Evolutionary conservation across 2,329 filamentous ascomycete species (phyloP).

Genomic region (Alternaria postmessia): DNA sequence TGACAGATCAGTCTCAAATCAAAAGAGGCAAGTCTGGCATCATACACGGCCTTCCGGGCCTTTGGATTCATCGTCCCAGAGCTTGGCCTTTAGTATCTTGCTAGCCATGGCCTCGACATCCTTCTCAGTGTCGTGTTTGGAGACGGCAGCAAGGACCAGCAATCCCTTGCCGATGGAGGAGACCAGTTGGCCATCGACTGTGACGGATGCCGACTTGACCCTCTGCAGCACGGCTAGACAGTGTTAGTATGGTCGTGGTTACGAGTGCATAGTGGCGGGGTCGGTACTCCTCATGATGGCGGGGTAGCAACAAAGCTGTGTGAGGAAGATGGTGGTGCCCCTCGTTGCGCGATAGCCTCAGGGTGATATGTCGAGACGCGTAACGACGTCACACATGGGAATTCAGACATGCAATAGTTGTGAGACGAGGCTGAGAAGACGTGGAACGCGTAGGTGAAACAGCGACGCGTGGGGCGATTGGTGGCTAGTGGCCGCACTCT

Average conservation of each 20-base stretch:
- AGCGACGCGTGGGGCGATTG: slow-evolving; percentile 22
- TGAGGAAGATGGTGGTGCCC: not conserved
- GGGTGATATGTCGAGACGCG: not conserved
- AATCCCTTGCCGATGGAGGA: slow-evolving; percentile 91
- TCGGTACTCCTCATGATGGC: slow-evolving; percentile 34
- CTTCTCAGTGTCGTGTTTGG: slow-evolving; percentile 87
- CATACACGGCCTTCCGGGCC: slow-evolving; percentile 63
- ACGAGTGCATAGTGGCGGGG: slow-evolving; percentile 12
- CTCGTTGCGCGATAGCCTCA: slow-evolving; percentile 1
- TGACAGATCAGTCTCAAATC: slow-evolving; percentile 20
- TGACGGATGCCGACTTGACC: slow-evolving; percentile 93
- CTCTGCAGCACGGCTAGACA: slow-evolving; percentile 84
- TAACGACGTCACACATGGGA: slow-evolving; percentile 18
- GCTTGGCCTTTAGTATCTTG: slow-evolving; percentile 87
- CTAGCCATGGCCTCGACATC: slow-evolving; percentile 83
- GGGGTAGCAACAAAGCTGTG: slow-evolving; percentile 15
- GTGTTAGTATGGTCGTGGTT: slow-evolving; percentile 27
- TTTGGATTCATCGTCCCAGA: slow-evolving; percentile 86
- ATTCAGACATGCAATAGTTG: slow-evolving; percentile 1
- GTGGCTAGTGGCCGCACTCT: slow-evolving; percentile 23
- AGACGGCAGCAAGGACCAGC: slow-evolving; percentile 89
- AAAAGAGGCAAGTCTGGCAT: slow-evolving; percentile 6
- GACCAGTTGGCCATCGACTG: slow-evolving; percentile 87
- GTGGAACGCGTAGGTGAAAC: slow-evolving; percentile 22
- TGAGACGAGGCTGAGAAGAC: slow-evolving; percentile 14